Evolutionary conservation across 129 eudicot genomes (phyloP).

Genomic region (Arctium lappa): DNA sequence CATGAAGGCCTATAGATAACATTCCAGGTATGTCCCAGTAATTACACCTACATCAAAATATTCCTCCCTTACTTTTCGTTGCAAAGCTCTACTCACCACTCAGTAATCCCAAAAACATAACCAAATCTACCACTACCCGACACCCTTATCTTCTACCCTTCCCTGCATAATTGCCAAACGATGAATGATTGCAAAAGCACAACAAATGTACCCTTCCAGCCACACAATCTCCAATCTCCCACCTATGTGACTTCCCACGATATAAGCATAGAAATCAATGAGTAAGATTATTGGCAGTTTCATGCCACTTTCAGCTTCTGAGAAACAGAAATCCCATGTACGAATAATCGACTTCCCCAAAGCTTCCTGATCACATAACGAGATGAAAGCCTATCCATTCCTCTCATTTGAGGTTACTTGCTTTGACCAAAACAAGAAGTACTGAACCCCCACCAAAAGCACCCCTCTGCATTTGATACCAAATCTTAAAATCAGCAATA

Average conservation of each 20-base stretch:
- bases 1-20: neutral
- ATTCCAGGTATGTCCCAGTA: neutral
- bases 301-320: neutral
- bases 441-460: neutral
- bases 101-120: neutral
- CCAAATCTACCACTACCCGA: neutral
- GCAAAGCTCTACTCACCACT: neutral
- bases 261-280: neutral
- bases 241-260: neutral
- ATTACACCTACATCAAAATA: neutral
- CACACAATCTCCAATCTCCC: neutral
- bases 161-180: neutral
- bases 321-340: neutral
- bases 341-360: neutral
- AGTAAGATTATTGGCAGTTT: neutral
- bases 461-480: neutral
- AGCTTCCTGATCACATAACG: neutral
- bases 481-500: neutral
- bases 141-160: neutral
- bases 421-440: neutral
- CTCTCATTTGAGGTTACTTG: neutral
- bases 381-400: neutral
- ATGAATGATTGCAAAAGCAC: neutral
- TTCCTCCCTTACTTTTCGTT: neutral
- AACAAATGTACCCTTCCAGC: neutral